Evolutionary conservation across 139 green algal species (phyloP), one percentile per base, ranked within the genome.

Genomic region (Chlamydomonas urium): DNA sequence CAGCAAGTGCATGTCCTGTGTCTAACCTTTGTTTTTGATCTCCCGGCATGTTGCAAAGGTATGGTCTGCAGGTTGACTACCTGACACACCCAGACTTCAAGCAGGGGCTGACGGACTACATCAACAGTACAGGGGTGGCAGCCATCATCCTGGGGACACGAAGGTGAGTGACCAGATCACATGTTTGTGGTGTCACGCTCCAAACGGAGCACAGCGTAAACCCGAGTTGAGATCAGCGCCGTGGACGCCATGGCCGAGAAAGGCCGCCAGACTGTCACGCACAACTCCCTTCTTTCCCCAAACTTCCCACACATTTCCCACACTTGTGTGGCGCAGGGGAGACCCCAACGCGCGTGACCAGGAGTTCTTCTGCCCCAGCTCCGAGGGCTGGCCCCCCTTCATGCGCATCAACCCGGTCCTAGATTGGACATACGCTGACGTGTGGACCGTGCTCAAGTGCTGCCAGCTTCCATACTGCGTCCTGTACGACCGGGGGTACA

Each of bases 341-440:
- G 92, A 97, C 78, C 92, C 92, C 19, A 97, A 97, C 58, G 89
- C 88, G 0, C 66, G 71, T 3, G 87, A 81, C 26, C 91, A 97
- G n/a, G 72, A 92, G 26, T 93, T 94, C 66, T 98, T 97, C 76
- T 95, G 88, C 47, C 92, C 94, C 26, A 91, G 76, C 74, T 89
- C 66, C 37, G 65, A 78, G 1, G 93, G 88, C 65, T 98, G 94
- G 94, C 93, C 94, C 10, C 72, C 90, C 61, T 99, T 98, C 85
- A 98, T 98, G 94, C 83, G 94, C 8, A 85, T 98, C 33, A 98
- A 98, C 80, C 93, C 93, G 33, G 92, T 98, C 33, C 74, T 98
- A 38, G 85, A 95, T 74, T 98, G 93, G 94, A 86, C 62, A 26
- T 97, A 97, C 78, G 70, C 83, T 47, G 90, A 97, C 56, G 92